Evolutionary conservation across 345 rosid genomes (phyloP).

Genomic region (Mangifera indica): DNA sequence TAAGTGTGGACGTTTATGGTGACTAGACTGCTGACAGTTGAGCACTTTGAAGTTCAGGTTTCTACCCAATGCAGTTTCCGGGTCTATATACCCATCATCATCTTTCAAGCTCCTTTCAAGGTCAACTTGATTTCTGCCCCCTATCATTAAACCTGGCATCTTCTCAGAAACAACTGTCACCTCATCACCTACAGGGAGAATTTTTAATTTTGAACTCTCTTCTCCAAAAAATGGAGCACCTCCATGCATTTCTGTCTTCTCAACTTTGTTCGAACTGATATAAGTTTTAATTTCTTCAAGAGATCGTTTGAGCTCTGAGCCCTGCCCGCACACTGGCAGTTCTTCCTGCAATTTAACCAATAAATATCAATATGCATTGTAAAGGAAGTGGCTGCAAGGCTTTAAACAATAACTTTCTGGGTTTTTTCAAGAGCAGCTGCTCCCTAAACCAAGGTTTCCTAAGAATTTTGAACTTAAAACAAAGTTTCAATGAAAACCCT

Average conservation of each 20-base stretch:
- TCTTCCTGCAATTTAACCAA: conserved; percentile 50
- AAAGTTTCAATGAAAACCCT: no score
- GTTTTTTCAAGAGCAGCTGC: no score
- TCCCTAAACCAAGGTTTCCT: no score
- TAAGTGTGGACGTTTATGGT: conserved; percentile 39
- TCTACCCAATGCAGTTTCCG: conserved; percentile 31
- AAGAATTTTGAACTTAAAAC: no score
- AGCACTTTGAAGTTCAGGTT: conserved; percentile 20
- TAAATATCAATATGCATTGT: conserved; percentile 5
- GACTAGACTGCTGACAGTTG: conserved; percentile 30
- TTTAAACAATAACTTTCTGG: no score
- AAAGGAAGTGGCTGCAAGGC: background rate
- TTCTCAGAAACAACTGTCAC: conserved; percentile 27
- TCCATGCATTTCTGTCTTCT: conserved; percentile 25
- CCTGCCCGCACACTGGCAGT: conserved; percentile 21
- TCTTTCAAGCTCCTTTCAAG: conserved; percentile 30
- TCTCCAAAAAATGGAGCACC: conserved; percentile 26
- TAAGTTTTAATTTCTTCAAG: conserved; percentile 28
- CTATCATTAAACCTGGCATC: conserved; percentile 23
- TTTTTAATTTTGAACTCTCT: conserved; percentile 28
- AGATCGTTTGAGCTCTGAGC: conserved; percentile 25
- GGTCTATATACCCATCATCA: conserved; percentile 27
- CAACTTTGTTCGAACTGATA: conserved; percentile 13
- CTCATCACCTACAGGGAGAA: conserved; percentile 25
- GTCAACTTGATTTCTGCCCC: conserved; percentile 32